Conservation (phyloP, 805 yeast species). For the Metschnikowia baotianmanensis region DNA sequence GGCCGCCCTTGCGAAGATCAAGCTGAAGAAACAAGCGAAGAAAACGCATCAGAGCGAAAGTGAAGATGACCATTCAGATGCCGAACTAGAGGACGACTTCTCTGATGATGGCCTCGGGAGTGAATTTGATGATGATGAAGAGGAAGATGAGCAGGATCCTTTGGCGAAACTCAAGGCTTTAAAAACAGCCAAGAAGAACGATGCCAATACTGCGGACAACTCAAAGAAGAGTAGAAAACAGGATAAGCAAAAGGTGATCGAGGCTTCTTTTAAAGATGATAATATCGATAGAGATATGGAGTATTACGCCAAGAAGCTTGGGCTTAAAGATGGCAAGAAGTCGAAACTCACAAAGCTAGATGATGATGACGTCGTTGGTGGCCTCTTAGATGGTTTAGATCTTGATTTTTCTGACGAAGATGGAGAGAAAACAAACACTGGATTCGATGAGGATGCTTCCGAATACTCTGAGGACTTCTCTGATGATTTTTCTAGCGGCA, state of each 20-base stretch:
- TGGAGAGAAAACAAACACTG: constrained; percentile 18
- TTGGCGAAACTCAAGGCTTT: constrained; percentile 24
- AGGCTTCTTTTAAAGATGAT: constrained; percentile 16
- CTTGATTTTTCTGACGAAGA: constrained; percentile 37
- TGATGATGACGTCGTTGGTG: constrained; percentile 78
- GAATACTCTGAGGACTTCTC: constrained; percentile 8
- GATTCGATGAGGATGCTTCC: constrained; percentile 17
- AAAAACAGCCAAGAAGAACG: constrained; percentile 14
- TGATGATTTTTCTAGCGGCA: constrained; percentile 23
- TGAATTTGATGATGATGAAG: constrained; percentile 15
- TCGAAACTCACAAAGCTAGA: constrained; percentile 46
- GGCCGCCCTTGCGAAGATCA: constrained; percentile 21
- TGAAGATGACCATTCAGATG: constrained; percentile 13
- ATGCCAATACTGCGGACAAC: too few species aligned
- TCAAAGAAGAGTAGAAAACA: constrained; percentile 7
- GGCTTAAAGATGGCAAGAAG: constrained; percentile 55
- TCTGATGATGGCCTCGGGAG: constrained; percentile 15
- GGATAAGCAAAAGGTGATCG: constrained; percentile 15
- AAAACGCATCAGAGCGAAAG: neutral
- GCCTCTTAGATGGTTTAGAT: constrained; percentile 76
- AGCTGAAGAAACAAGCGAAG: constrained; percentile 9
- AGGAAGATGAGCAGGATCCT: constrained; percentile 23
- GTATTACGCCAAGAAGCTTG: constrained; percentile 80
- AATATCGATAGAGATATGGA: constrained; percentile 65
- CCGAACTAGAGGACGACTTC: constrained; percentile 7